Conservation (phyloP, 768 basidiomycete genomes). For the Leccinum obscurum region DNA sequence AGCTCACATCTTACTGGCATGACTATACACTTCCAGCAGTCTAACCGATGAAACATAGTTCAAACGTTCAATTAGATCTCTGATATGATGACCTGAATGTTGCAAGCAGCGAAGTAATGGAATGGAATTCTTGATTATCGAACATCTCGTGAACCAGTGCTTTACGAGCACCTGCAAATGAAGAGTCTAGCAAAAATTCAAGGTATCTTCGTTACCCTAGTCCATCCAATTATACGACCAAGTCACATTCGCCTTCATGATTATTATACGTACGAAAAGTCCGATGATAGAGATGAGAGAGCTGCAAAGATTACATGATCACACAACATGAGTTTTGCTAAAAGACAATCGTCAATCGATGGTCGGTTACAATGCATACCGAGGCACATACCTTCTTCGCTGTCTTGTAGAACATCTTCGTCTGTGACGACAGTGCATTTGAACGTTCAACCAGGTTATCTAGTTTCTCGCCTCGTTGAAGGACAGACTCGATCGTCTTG, state of each 20-base stretch:
- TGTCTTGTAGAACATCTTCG: slow-evolving; percentile 99
- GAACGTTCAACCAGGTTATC: slow-evolving; percentile 95
- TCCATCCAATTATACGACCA: not conserved
- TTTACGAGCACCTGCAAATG: not conserved
- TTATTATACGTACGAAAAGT: slow-evolving; percentile 25
- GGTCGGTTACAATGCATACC: not conserved
- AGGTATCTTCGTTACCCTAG: not conserved
- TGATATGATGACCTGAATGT: not conserved
- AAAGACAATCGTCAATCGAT: slow-evolving; percentile 10
- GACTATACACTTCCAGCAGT: too few relatives aligned
- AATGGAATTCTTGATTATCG: slow-evolving; percentile 4
- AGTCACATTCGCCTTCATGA: slow-evolving; percentile 1
- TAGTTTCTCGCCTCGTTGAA: slow-evolving; percentile 94
- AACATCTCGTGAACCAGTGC: not conserved
- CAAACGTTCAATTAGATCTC: too few relatives aligned
- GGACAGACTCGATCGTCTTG: slow-evolving; percentile 97
- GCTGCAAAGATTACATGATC: slow-evolving; percentile 58
- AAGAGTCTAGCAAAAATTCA: not conserved
- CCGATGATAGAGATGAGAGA: slow-evolving; percentile 16
- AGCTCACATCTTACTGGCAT: too few relatives aligned
- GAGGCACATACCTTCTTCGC: slow-evolving; percentile 83
- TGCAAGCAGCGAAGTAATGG: not conserved
- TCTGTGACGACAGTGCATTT: slow-evolving; percentile 81
- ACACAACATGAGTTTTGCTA: slow-evolving; percentile 97
- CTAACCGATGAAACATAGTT: too few relatives aligned